These are phyloP conservation scores for Amphicarpaea edgeworthii DNA, from an alignment of 306 rosid genomes.

Conservation along the genomic window DNA sequence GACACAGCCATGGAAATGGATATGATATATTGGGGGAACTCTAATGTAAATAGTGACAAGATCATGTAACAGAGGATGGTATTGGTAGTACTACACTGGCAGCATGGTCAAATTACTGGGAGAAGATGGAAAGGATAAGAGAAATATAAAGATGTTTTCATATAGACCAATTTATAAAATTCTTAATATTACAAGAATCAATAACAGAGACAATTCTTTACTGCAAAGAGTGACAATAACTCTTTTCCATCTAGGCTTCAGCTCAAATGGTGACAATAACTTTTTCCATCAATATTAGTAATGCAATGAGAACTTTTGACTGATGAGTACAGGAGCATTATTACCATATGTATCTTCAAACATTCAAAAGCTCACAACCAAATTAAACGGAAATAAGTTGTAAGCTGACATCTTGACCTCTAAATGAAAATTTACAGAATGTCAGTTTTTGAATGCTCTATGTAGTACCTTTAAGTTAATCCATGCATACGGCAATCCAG, in stretches of 20 bases:
- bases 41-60: background rate
- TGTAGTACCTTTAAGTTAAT: conserved; percentile 84
- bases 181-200: conserved; percentile 25
- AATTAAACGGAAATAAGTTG: conserved; percentile 10
- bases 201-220: conserved; percentile 12
- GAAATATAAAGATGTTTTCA: background rate
- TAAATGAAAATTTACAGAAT: conserved; percentile 14
- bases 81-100: background rate
- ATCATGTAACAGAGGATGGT: background rate
- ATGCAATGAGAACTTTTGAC: conserved; percentile 28
- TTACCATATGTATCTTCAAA: conserved; percentile 23
- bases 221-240: conserved; percentile 10
- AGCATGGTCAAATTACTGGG: background rate
- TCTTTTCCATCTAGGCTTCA: conserved; percentile 20
- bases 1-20: background rate
- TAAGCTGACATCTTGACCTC: background rate
- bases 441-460: conserved; percentile 21
- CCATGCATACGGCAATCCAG: conserved; percentile 99
- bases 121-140: background rate
- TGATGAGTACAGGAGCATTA: background rate
- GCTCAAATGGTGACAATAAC: conserved; percentile 17
- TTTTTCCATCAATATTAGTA: conserved; percentile 8
- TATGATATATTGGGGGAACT: background rate
- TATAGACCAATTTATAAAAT: conserved; percentile 5
- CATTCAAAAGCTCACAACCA: conserved; percentile 21